Evolutionary conservation across 2,329 filamentous ascomycete genomes (phyloP).

Genomic region (Colletotrichum sp.): DNA sequence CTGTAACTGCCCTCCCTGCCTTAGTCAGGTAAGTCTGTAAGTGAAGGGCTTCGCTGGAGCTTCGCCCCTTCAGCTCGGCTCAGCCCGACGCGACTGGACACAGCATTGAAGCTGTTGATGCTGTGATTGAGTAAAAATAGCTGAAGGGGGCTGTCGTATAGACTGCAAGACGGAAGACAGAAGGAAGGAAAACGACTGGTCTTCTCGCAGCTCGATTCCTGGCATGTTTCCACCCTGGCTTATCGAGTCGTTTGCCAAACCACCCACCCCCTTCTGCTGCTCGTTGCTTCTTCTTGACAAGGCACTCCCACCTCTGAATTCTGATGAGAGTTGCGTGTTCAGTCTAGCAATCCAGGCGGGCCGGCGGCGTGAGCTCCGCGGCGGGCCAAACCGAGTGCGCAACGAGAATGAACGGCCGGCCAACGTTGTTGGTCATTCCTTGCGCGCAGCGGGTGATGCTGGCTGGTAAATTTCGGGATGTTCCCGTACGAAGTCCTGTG

Average conservation of each 20-base stretch:
- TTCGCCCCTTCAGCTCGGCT: not conserved
- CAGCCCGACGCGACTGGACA: not conserved
- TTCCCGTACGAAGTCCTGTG: not conserved
- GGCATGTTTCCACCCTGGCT: not conserved
- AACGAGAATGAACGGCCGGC: not conserved
- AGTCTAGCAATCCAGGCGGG: not conserved
- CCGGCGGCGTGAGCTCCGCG: not conserved
- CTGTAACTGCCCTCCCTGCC: not conserved
- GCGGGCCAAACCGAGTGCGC: conserved; percentile 1
- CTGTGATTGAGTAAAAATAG: not conserved
- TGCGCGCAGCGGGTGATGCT: not conserved
- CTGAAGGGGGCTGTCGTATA: not conserved
- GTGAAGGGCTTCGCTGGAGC: not conserved
- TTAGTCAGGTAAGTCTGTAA: not conserved
- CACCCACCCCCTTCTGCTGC: not conserved
- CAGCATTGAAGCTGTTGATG: conserved; percentile 1
- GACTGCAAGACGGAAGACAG: not conserved
- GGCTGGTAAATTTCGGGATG: not conserved
- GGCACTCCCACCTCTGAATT: conserved; percentile 3
- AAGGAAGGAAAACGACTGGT: not conserved
- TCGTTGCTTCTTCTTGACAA: conserved; percentile 15
- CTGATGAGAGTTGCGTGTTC: not conserved
- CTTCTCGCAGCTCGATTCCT: not conserved
- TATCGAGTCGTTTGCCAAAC: not conserved
- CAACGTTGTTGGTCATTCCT: not conserved